Base-by-base conservation (phyloP, 108 stramenopile species). In the Schizochytrium sp. region DNA sequence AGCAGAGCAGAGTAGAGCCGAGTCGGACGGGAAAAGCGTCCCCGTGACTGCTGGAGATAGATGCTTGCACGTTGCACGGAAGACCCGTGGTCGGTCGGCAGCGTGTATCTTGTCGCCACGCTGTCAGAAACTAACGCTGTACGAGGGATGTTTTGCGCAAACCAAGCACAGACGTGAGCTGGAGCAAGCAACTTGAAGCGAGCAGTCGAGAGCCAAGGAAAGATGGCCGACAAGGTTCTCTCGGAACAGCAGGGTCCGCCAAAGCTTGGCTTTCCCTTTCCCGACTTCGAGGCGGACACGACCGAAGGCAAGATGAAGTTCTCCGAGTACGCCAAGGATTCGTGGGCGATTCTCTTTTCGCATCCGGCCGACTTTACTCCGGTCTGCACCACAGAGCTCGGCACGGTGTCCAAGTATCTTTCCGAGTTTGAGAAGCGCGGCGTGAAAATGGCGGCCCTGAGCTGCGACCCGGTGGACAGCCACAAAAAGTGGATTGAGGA, bases 331-430 rank as follows among this genome's bases (percentile, higher is more conserved):
- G n/a, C 28, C 76, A 83, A 83, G 45, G 51, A 53, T 3, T 83
- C 45, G 2, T 83, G 76, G 76, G 23, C 48, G 25, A 12, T 83
- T 6, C 76, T 83, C 51, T 83, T 83, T 45, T 53, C 48, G 48
- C 76, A 83, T 1, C 76, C 76, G 2, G 76, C 76, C 28, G 96
- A 96, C 87, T 96, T 95, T 87, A 95, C 95, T 14, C 95, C 96
- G 21, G 95, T 96, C 55, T 96, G 96, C 89, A 97, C 96, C 53
- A 97, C 96, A 14, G 97, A 97, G 89, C 93, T 97, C 72, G 96
- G 96, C 16, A 90, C 92, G 43, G 89, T 95, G 6, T 95, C 95
- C 28, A 76, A 93, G 72, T 92, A 94, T 72, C 60, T 91, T 47
- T 92, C 92, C 43, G 93, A 95, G 71, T 92, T 96, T 34, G 44